A percentile compares a stretch with the other conserved stretches of the same genome.
These are phyloP conservation scores for Arthrobotrys musiformis DNA, from an alignment of 2,329 filamentous ascomycete genomes.

Conservation along the genomic window DNA sequence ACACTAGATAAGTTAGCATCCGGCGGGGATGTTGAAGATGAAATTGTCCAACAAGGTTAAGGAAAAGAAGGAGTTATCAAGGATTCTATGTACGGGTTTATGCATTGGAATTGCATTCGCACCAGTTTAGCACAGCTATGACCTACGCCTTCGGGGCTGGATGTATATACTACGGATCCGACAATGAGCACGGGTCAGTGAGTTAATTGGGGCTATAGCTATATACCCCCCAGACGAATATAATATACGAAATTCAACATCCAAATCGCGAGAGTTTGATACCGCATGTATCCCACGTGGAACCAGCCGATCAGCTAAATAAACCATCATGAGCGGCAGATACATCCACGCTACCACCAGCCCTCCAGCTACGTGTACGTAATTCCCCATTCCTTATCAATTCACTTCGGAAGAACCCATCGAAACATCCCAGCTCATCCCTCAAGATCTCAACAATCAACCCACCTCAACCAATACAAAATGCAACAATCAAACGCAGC, in stretches of 20 bases:
- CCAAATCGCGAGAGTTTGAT: neutral
- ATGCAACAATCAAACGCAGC: neutral
- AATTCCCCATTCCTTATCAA: neutral
- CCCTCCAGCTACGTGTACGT: neutral
- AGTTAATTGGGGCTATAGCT: too few species aligned
- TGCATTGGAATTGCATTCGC: neutral
- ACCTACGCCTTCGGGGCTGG: neutral
- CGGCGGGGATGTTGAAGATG: too few species aligned
- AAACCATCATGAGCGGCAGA: neutral
- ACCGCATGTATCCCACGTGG: neutral
- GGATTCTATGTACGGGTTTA: neutral
- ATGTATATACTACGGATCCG: neutral
- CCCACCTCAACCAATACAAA: neutral
- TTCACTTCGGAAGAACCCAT: neutral
- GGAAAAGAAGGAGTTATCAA: too few species aligned
- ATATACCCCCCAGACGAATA: too few species aligned
- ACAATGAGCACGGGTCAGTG: neutral
- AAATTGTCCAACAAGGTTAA: too few species aligned
- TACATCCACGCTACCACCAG: too few species aligned
- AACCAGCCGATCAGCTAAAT: neutral
- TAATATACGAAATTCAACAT: too few species aligned
- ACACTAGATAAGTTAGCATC: too few species aligned
- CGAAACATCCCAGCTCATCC: neutral
- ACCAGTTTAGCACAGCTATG: neutral
- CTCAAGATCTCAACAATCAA: neutral